Percentiles rank a stretch among this genome's conserved stretches.
These are phyloP conservation scores for Pythium dissimile DNA, from an alignment of 352 stramenopile species.

Conservation along the genomic window DNA sequence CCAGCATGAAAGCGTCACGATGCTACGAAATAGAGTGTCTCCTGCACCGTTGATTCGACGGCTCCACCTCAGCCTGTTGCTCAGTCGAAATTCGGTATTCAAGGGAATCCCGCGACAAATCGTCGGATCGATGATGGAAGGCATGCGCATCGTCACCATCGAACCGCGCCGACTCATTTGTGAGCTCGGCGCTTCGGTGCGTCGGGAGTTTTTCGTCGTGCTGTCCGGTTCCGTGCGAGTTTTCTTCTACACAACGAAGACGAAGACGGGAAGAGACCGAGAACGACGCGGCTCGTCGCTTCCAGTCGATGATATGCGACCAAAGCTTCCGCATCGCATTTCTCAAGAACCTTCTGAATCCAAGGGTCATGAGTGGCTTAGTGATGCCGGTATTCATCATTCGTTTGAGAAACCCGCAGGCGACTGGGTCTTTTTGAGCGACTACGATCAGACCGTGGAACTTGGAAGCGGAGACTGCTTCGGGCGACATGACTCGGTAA, in stretches of 20 bases:
- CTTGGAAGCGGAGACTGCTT: conserved; percentile 24
- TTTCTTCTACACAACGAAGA: conserved; percentile 18
- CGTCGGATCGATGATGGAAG: conserved; percentile 11
- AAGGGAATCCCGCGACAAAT: conserved; percentile 9
- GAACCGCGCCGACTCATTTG: conserved; percentile 17
- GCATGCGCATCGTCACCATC: conserved; percentile 13
- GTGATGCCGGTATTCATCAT: background rate
- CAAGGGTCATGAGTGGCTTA: background rate
- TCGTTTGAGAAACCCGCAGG: conserved; percentile 27
- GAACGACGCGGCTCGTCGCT: conserved; percentile 9
- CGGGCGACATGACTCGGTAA: conserved; percentile 7
- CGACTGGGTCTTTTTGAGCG: conserved; percentile 31
- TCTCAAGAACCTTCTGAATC: conserved; percentile 9
- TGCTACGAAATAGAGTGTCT: background rate
- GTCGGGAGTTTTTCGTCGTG: conserved; percentile 11
- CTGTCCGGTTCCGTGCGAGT: conserved; percentile 15
- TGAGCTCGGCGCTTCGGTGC: conserved; percentile 10
- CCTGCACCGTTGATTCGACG: conserved; percentile 3
- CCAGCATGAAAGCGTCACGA: conserved; percentile 9
- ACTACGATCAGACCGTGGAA: conserved; percentile 28
- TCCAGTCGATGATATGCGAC: conserved; percentile 15
- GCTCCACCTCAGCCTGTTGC: conserved; percentile 9
- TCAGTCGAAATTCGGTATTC: background rate
- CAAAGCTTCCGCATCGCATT: conserved; percentile 16
- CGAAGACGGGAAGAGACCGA: background rate